phyloP scores from a whole-genome alignment of 352 stramenopile species.

The Hyphochytrium catenoides region DNA sequence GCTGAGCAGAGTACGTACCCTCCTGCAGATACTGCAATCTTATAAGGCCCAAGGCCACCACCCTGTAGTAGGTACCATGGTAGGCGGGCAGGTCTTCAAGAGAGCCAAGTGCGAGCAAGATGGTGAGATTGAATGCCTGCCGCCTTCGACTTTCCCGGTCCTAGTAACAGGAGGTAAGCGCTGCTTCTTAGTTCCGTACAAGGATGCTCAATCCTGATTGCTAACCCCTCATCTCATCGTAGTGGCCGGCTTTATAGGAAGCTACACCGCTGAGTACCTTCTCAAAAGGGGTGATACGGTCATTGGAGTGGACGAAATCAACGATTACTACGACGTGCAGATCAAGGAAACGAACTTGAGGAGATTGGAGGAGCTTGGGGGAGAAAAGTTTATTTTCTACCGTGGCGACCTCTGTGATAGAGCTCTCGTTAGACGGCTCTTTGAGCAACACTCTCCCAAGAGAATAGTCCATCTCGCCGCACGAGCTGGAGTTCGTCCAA shows the following conservation, averaged over 20 bases:
- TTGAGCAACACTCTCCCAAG: constrained; percentile 50
- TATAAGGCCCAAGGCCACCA: no score
- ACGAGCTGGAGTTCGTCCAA: constrained; percentile 81
- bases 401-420: constrained; percentile 83
- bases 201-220: no score
- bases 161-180: no score
- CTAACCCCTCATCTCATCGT: no score
- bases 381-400: constrained; percentile 37
- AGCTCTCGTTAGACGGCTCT: constrained; percentile 58
- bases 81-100: no score
- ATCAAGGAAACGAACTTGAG: constrained; percentile 88
- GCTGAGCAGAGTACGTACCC: no score
- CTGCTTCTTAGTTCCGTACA: no score
- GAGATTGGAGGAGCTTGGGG: constrained; percentile 29
- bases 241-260: constrained; percentile 88
- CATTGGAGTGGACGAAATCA: constrained; percentile 92
- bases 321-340: constrained; percentile 95
- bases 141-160: no score
- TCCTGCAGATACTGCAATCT: no score
- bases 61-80: no score
- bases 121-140: no score
- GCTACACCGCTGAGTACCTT: constrained; percentile 71
- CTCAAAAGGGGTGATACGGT: constrained; percentile 68
- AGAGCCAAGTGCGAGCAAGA: no score
- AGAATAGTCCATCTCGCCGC: constrained; percentile 87